Percentiles rank a stretch among this genome's conserved stretches.
These are phyloP conservation scores for Xylariaceae sp. DNA, from an alignment of 2,329 filamentous ascomycete species.

Conservation along the genomic window DNA sequence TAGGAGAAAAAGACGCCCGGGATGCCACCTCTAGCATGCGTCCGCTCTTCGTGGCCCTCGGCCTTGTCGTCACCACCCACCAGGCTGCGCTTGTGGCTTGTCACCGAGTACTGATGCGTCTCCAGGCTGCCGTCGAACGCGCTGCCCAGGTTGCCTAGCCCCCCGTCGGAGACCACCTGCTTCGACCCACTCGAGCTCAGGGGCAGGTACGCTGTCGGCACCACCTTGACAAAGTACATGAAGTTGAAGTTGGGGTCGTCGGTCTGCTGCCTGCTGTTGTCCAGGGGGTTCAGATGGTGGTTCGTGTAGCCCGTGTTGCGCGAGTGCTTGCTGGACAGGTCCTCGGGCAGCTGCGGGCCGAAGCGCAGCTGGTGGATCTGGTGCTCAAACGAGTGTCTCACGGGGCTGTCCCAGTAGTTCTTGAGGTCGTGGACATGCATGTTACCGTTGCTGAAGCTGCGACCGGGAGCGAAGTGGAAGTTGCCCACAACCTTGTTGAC, in stretches of 20 bases:
- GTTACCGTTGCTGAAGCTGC: slow-evolving; percentile 93
- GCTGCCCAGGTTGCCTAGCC: slow-evolving; percentile 66
- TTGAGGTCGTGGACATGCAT: slow-evolving; percentile 97
- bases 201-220: slow-evolving; percentile 90
- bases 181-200: slow-evolving; percentile 67
- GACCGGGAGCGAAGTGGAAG: slow-evolving; percentile 95
- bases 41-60: slow-evolving; percentile 86
- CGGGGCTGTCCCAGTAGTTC: slow-evolving; percentile 79
- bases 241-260: slow-evolving; percentile 85
- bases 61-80: slow-evolving; percentile 76
- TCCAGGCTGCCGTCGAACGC: slow-evolving; percentile 76
- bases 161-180: slow-evolving; percentile 48
- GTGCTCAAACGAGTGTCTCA: slow-evolving; percentile 85
- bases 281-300: slow-evolving; percentile 89
- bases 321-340: slow-evolving; percentile 54
- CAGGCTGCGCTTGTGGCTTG: slow-evolving; percentile 88
- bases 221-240: slow-evolving; percentile 99
- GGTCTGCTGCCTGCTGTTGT: slow-evolving; percentile 72
- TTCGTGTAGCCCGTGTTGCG: slow-evolving; percentile 69
- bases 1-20: slow-evolving; percentile 99
- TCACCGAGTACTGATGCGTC: slow-evolving; percentile 97
- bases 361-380: slow-evolving; percentile 85
- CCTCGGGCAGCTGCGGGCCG: slow-evolving; percentile 81
- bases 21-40: slow-evolving; percentile 87
- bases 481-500: slow-evolving; percentile 99